Base-by-base conservation (phyloP, 805 yeast genomes). In the Suhomyces xylopsoci region DNA sequence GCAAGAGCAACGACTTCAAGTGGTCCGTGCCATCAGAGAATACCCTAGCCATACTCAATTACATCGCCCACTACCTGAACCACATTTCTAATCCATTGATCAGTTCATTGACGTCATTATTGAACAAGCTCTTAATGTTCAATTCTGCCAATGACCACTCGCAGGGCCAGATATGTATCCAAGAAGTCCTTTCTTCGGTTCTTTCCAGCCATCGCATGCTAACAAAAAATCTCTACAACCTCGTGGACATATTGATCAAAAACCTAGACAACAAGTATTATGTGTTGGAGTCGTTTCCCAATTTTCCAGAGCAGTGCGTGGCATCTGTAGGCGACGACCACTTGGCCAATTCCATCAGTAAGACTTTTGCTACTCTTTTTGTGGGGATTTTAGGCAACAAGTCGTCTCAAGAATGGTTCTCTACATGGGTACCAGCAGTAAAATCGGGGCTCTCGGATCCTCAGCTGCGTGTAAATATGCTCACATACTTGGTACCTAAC, bases 51-150 rank as follows among this genome's bases (percentile, higher is more conserved):
- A 51, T 83, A 1, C 81, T 81, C 60, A 72, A 73, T 22, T 87
- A 80, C 63, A 77, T 87, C 12, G 68, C 85, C 38, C 91, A 84
- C 57, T 84, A 81, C 63, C 84, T 91, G 84, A 82, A 81, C 50
- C 88, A 85, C 48, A 80, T 88, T 1, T 84, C 87, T 4, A 82
- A 88, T 2, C 84, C 96, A 0, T 65, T 88, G 25, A 82, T 86
- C 5, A 88, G 87, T 61, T 85, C 96, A 0, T 65, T 89, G 49
- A 79, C 76, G 51, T 88, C 83, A 30, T 62, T 90, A 45, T 79
- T 90, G 47, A 50, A 65, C 2, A 89, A 85, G 58, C 61, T 85
- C 48, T 64, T 85, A 9, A 55, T 60, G 1, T 70, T 83, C 41
- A 69, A 70, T 32, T 55, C 57, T 15, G 55, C 68, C 45, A 58